Base-by-base conservation (phyloP, 176 grass and related monocot genomes). In the Phragmites australis region DNA sequence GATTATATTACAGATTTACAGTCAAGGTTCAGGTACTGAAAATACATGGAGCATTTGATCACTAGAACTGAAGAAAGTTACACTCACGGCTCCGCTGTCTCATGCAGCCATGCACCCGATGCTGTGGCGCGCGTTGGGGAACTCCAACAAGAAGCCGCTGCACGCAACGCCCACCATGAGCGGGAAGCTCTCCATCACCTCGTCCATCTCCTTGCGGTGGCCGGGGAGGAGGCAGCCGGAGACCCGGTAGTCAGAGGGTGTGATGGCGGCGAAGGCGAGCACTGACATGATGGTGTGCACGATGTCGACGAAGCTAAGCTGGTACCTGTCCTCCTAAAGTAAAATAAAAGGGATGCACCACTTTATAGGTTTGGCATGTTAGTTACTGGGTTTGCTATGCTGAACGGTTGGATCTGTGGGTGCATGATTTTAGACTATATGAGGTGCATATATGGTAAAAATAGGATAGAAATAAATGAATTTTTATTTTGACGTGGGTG, bases 171-270 rank as follows among this genome's bases (percentile, higher is more conserved):
- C 83, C 3, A 87, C 88, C 90, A 93, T 87, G 60, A 97, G 30
- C 15, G 85, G 93, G 30, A 87, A 90, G 68, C 81, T 89, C 90
- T 93, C 90, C 90, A 88, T 93, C 55, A 93, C 87, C 78, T 90
- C 58, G 59, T 73, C 72, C 83, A 93, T 90, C 82, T 88, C 93
- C 76, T 90, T 88, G 12, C 64, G 78, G 57, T 90, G 80, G 0
- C 70, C 67, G 8, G 88, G 53, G 78, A 92, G 51, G 29, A 97
- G 59, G 74, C 85, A 93, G 11, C 85, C 80, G 17, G 66, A 88
- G 6, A 92, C 75, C 8, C 84, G 61, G 68, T 88, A 71, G 49
- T 92, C 87, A 0, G 87, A 82, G 61, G 90, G 74, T 41, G 85
- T 65, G 63, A 90, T 82, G 17, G 90, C 84, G 1, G 75, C 53